phyloP scores from a whole-genome alignment of 768 basidiomycete genomes.

The Omphalotus guepiniiformis region DNA sequence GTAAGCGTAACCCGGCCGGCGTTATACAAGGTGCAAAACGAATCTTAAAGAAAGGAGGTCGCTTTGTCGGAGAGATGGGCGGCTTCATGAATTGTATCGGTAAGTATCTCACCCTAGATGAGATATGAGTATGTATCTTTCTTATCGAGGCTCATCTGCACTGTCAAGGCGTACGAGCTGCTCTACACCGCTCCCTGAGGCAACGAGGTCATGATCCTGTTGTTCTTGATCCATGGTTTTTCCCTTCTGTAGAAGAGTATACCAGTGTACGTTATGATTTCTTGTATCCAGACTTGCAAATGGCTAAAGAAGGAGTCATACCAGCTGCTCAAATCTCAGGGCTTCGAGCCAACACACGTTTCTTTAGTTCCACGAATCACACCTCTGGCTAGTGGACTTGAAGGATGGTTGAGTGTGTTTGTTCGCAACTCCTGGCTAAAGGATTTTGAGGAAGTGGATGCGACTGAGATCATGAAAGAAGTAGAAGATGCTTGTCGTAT shows the following conservation, averaged over 20 bases:
- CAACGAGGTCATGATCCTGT: slow-evolving; percentile 54
- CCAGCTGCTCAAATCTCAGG: slow-evolving; percentile 52
- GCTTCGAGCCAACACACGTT: slow-evolving; percentile 53
- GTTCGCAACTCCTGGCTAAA: slow-evolving; percentile 55
- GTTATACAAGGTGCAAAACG: slow-evolving; percentile 59
- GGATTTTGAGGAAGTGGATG: slow-evolving; percentile 48
- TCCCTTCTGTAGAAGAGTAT: slow-evolving; percentile 71
- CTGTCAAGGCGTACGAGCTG: slow-evolving; percentile 57
- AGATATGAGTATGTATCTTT: neutral
- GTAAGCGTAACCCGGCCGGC: slow-evolving; percentile 64
- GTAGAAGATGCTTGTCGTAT: slow-evolving; percentile 51
- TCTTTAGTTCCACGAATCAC: slow-evolving; percentile 54
- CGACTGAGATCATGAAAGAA: slow-evolving; percentile 55
- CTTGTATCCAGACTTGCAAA: neutral
- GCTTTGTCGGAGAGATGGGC: slow-evolving; percentile 75
- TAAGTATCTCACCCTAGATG: slow-evolving; percentile 18
- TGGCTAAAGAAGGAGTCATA: too few relatives aligned
- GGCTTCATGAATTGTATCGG: slow-evolving; percentile 71
- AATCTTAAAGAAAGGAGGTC: slow-evolving; percentile 64
- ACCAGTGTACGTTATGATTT: slow-evolving; percentile 38
- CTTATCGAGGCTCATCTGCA: too few relatives aligned
- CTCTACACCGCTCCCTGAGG: slow-evolving; percentile 50
- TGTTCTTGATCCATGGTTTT: slow-evolving; percentile 77
- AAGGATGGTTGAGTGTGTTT: slow-evolving; percentile 70
- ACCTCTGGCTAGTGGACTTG: slow-evolving; percentile 45